Conservation (phyloP, 306 rosid species). For the Quercus berberidifolia region DNA sequence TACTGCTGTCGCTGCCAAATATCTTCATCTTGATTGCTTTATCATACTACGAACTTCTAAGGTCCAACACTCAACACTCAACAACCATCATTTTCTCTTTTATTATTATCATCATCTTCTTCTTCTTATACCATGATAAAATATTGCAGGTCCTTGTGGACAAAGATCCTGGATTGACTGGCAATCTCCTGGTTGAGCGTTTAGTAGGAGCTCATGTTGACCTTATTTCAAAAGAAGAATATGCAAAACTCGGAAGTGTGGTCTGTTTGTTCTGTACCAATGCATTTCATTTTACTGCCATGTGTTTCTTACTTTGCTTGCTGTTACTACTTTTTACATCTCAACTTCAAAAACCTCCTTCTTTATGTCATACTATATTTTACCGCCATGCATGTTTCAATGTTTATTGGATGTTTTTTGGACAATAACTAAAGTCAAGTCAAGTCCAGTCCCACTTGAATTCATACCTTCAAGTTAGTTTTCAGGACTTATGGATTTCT, state of each 20-base stretch:
- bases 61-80: constrained; percentile 26
- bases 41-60: constrained; percentile 77
- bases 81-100: no score
- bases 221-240: constrained; percentile 79
- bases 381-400: no score
- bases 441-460: no score
- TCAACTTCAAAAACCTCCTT: background rate
- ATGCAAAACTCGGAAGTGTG: constrained; percentile 65
- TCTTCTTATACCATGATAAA: background rate
- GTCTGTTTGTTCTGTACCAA: constrained; percentile 33
- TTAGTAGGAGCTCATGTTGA: constrained; percentile 80
- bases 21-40: constrained; percentile 74
- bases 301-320: background rate
- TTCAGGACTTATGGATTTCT: no score
- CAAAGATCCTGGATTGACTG: constrained; percentile 79
- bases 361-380: no score
- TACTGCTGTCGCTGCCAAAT: constrained; percentile 92
- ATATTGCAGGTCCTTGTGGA: constrained; percentile 47
- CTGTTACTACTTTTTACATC: background rate
- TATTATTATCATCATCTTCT: no score
- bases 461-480: no score
- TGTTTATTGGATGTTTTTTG: no score
- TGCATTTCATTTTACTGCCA: background rate
- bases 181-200: constrained; percentile 90
- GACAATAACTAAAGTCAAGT: no score